Evolutionary conservation across 2,329 filamentous ascomycete species (phyloP).

Genomic region (Neospermospora avenae): DNA sequence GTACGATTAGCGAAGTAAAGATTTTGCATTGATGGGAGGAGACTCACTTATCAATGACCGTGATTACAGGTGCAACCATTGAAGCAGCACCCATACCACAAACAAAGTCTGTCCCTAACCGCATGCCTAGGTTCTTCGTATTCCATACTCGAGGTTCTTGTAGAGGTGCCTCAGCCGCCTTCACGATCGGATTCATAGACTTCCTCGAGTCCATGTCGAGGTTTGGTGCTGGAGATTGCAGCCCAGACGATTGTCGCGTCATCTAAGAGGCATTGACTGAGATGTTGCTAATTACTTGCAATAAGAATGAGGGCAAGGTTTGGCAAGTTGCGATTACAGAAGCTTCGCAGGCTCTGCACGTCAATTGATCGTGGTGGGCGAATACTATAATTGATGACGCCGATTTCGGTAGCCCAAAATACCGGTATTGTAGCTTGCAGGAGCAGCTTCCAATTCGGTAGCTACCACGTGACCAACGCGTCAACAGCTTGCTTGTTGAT

Average conservation of each 20-base stretch:
- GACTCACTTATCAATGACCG: constrained; percentile 75
- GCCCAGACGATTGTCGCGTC: constrained; percentile 17
- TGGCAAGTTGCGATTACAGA: not conserved
- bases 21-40: not conserved
- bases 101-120: constrained; percentile 64
- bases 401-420: constrained; percentile 12
- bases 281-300: not conserved
- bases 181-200: constrained; percentile 13
- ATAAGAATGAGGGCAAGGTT: not conserved
- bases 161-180: constrained; percentile 18
- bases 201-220: constrained; percentile 10
- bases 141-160: constrained; percentile 56
- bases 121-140: constrained; percentile 64
- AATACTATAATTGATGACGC: constrained; percentile 4
- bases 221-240: constrained; percentile 17
- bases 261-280: constrained; percentile 20
- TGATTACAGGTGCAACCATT: constrained; percentile 79
- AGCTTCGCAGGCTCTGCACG: constrained; percentile 11
- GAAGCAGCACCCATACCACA: constrained; percentile 70
- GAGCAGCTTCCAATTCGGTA: no score
- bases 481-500: no score
- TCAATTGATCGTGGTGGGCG: constrained; percentile 10
- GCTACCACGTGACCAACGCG: not conserved
- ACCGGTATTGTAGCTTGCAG: no score
- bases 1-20: constrained; percentile 18